These are phyloP conservation scores for Poteriospumella lacustris DNA, from an alignment of 108 stramenopile genomes.

Conservation along the genomic window DNA sequence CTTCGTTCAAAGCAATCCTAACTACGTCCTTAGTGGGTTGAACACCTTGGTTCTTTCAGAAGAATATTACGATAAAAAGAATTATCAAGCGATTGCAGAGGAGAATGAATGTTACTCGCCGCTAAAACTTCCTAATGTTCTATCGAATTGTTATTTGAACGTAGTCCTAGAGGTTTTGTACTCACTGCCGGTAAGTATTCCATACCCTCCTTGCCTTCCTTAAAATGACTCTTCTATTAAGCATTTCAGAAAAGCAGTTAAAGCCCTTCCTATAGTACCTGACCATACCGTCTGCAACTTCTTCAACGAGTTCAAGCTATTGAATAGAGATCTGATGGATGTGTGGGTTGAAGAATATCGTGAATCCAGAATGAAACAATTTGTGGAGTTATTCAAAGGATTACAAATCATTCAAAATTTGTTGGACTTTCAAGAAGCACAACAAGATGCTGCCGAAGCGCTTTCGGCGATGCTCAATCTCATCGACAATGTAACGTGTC, in stretches of 20 bases:
- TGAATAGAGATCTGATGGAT: constrained; percentile 8
- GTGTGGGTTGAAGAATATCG: constrained; percentile 7
- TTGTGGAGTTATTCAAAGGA: constrained; percentile 8
- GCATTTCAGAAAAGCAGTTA: constrained; percentile 8
- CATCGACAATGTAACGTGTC: constrained; percentile 7
- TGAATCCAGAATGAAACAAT: constrained; percentile 8
- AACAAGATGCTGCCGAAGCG: constrained; percentile 6
- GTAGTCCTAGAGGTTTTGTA: constrained; percentile 7
- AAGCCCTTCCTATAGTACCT: constrained; percentile 7
- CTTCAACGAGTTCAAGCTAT: constrained; percentile 7
- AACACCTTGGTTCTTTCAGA: constrained; percentile 7
- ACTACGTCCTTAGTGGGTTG: constrained; percentile 6
- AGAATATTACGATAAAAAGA: constrained; percentile 9
- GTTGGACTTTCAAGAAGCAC: constrained; percentile 7
- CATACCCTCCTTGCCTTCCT: constrained; percentile 6
- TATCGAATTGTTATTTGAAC: constrained; percentile 9
- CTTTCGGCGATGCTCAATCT: constrained; percentile 6
- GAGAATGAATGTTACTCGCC: constrained; percentile 7
- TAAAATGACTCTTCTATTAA: constrained; percentile 9
- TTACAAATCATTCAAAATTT: constrained; percentile 9
- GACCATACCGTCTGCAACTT: constrained; percentile 6
- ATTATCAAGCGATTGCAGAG: constrained; percentile 7
- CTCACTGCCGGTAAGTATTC: constrained; percentile 6
- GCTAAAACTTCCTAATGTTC: constrained; percentile 8
- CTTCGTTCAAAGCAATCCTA: constrained; percentile 7